Evolutionary conservation across 2,329 filamentous ascomycete species (phyloP), one percentile per base, ranked within the genome.

Genomic region (Phoma sp.): DNA sequence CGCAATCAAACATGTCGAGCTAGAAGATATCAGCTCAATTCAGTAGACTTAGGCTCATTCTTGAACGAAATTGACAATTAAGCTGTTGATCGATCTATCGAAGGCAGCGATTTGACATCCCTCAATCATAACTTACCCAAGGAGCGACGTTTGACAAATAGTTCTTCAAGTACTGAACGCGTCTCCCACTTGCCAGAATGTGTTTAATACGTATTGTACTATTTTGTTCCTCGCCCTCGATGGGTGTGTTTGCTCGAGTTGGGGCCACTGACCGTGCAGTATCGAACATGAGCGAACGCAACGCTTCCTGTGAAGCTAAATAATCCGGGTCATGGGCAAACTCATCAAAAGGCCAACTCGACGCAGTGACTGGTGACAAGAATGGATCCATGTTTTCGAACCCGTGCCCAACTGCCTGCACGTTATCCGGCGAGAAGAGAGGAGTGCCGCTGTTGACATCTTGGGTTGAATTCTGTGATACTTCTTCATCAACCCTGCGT

Each of bases 1-100:
- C 70, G 27, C 75, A 73, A 58, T 83, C 82, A 46, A 84, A 83
- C 70, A 82, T 83, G 52, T 84, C 81, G 1, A 83, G 76, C 80
- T 75, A 45, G 8, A 37, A 24, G 22, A 1, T 18, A 14, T 50
- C 27, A 53, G 27, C 24, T 22, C 9, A 2, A 3, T 39, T 7
- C 2, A 27, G 4, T 39, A 7, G 24, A 29, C 6, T 29, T 3
- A 18, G 18, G 18, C 18, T 18, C 18, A 2, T 18, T 18, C 18
- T 2, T 2, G 18, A 18, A 18, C 18, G 18, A 18, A 18, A 18
- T 1, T 2, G 18, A 18, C 18, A 18, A 18, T 18, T 1, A 18
- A 18, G 18, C 18, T 18, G 18, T 18, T 18, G 18, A 18, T 18
- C 18, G 18, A 18, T 18, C 18, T 18, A 18, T 18, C 18, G 18